A percentile compares a stretch with the other conserved stretches of the same genome.
phyloP scores from a whole-genome alignment of 305 asterid species.

The Coffea humblotiana region DNA sequence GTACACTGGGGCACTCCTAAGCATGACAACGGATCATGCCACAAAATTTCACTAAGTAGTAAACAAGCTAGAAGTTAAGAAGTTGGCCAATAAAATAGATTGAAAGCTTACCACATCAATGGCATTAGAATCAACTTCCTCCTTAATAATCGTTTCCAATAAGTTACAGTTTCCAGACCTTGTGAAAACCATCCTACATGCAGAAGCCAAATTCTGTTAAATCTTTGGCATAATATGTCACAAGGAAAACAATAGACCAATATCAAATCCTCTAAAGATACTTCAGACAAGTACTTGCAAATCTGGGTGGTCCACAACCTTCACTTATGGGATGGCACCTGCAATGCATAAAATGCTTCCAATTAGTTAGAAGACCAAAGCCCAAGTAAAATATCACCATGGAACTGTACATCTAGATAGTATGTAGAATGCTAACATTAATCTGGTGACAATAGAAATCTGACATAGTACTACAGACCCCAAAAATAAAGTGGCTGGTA shows the following conservation, averaged over 20 bases:
- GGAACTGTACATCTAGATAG: background rate
- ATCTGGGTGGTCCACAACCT: slow-evolving; percentile 73
- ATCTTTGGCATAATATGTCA: background rate
- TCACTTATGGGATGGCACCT: slow-evolving; percentile 81
- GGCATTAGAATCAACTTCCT: slow-evolving; percentile 45
- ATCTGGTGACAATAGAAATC: slow-evolving; percentile 1
- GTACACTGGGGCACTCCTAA: background rate
- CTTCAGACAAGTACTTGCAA: slow-evolving; percentile 54
- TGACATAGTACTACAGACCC: background rate
- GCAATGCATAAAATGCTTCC: slow-evolving; percentile 17
- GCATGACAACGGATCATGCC: background rate
- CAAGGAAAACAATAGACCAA: slow-evolving; percentile 6
- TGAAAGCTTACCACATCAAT: slow-evolving; percentile 61
- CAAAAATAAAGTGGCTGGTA: background rate
- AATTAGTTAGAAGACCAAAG: slow-evolving; percentile 1
- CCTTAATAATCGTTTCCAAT: slow-evolving; percentile 53
- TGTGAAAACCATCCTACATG: slow-evolving; percentile 85
- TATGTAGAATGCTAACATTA: background rate
- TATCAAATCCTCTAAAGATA: slow-evolving; percentile 14
- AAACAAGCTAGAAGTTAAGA: background rate
- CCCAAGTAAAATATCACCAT: slow-evolving; percentile 3
- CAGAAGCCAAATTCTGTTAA: slow-evolving; percentile 6
- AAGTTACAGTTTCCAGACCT: slow-evolving; percentile 57
- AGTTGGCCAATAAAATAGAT: background rate
- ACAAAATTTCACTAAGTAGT: background rate